These are phyloP conservation scores for Gossypium laxum DNA, from an alignment of 441 rosid species.

Conservation along the genomic window DNA sequence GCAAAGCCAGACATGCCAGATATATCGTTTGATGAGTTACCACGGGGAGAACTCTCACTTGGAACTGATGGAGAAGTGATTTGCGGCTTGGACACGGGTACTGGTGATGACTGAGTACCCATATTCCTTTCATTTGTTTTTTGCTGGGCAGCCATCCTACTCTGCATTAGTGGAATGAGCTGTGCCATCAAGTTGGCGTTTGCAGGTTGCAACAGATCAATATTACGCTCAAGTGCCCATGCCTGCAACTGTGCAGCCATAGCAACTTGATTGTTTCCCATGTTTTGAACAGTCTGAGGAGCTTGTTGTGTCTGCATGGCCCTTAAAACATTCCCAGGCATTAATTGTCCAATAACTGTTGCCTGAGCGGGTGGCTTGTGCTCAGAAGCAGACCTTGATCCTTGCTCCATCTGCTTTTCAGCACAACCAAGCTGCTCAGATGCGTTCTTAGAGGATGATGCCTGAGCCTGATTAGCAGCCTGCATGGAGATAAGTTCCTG, in stretches of 20 bases:
- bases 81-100: slow-evolving; percentile 55
- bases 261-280: slow-evolving; percentile 60
- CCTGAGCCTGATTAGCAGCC: slow-evolving; percentile 64
- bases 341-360: slow-evolving; percentile 44
- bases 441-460: slow-evolving; percentile 66
- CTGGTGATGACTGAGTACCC: slow-evolving; percentile 44
- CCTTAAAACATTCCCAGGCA: slow-evolving; percentile 52
- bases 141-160: slow-evolving; percentile 75
- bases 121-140: slow-evolving; percentile 58
- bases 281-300: slow-evolving; percentile 51
- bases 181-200: slow-evolving; percentile 80
- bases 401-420: slow-evolving; percentile 66
- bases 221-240: slow-evolving; percentile 80
- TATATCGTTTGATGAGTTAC: slow-evolving; percentile 70
- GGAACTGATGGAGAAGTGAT: slow-evolving; percentile 62
- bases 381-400: slow-evolving; percentile 42
- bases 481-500: slow-evolving; percentile 75
- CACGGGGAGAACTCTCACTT: slow-evolving; percentile 64
- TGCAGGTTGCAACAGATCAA: slow-evolving; percentile 80
- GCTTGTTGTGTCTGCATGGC: slow-evolving; percentile 63
- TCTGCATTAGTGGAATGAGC: slow-evolving; percentile 67
- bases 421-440: slow-evolving; percentile 56
- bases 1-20: slow-evolving; percentile 75
- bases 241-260: slow-evolving; percentile 79
- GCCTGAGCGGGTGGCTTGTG: slow-evolving; percentile 48